Percentiles rank a stretch among this genome's conserved stretches.
Conservation (phyloP, 768 basidiomycete genomes). For the Coprinellus aureogranulatus region DNA sequence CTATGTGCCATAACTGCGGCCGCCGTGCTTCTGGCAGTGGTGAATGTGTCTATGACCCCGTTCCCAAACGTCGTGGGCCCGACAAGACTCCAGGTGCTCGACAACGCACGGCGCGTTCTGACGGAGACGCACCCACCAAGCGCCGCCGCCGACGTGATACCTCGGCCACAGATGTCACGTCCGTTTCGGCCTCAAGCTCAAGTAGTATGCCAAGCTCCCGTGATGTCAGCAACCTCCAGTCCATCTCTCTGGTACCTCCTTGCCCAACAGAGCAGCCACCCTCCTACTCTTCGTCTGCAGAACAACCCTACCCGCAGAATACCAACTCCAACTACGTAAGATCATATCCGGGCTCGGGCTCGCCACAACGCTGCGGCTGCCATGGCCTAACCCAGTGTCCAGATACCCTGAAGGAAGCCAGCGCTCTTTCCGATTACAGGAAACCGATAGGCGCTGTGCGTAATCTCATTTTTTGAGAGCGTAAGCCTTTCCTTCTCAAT, state of each 20-base stretch:
- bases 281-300: neutral
- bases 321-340: constrained; percentile 15
- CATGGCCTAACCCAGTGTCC: constrained; percentile 31
- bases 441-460: constrained; percentile 18
- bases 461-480: constrained; percentile 9
- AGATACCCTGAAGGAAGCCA: constrained; percentile 13
- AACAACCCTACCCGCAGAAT: neutral
- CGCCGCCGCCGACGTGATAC: constrained; percentile 36
- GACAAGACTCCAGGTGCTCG: constrained; percentile 80
- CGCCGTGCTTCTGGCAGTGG: constrained; percentile 44
- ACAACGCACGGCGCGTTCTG: constrained; percentile 48
- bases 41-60: constrained; percentile 64
- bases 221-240: neutral
- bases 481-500: neutral
- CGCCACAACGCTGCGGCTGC: constrained; percentile 22
- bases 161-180: neutral
- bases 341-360: constrained; percentile 12
- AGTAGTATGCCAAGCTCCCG: neutral
- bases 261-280: neutral
- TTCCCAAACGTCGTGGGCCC: constrained; percentile 77
- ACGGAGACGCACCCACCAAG: constrained; percentile 26
- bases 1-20: constrained; percentile 70
- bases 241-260: constrained; percentile 4
- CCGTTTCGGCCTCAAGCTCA: neutral
- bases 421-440: constrained; percentile 15